phyloP scores from a whole-genome alignment of 2,329 filamentous ascomycete species.

The Penicillium sp. region DNA sequence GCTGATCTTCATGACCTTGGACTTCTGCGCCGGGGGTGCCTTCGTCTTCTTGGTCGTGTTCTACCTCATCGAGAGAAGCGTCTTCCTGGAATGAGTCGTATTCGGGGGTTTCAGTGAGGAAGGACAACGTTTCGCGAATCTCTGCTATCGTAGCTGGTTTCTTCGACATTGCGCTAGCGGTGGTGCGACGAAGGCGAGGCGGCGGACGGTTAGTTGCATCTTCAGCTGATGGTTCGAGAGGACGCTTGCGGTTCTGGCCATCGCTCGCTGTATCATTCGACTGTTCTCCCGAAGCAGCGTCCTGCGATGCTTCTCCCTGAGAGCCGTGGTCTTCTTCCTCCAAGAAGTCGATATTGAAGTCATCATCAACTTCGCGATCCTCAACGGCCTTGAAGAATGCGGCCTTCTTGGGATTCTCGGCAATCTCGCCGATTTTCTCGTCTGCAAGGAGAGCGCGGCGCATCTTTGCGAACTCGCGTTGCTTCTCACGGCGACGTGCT shows the following conservation, averaged over 20 bases:
- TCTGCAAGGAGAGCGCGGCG: slow-evolving; percentile 78
- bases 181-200: slow-evolving; percentile 55
- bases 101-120: slow-evolving; percentile 63
- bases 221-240: slow-evolving; percentile 32
- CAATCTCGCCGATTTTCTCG: slow-evolving; percentile 82
- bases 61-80: slow-evolving; percentile 41
- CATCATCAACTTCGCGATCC: slow-evolving; percentile 61
- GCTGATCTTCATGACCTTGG: slow-evolving; percentile 17
- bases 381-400: slow-evolving; percentile 88
- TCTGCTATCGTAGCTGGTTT: slow-evolving; percentile 69
- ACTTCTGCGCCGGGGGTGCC: slow-evolving; percentile 13
- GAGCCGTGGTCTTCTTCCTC: slow-evolving; percentile 40
- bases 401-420: slow-evolving; percentile 75
- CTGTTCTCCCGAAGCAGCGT: slow-evolving; percentile 15
- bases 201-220: slow-evolving; percentile 47
- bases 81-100: slow-evolving; percentile 49
- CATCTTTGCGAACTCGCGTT: slow-evolving; percentile 82
- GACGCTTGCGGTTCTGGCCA: slow-evolving; percentile 35
- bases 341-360: slow-evolving; percentile 69
- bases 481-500: slow-evolving; percentile 70
- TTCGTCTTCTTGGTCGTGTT: slow-evolving; percentile 15
- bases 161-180: slow-evolving; percentile 45
- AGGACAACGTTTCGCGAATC: slow-evolving; percentile 73
- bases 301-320: slow-evolving; percentile 30
- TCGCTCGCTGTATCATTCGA: slow-evolving; percentile 16